These are phyloP conservation scores for Lepidopterella palustris DNA, from an alignment of 495 filamentous ascomycete species.

Conservation along the genomic window DNA sequence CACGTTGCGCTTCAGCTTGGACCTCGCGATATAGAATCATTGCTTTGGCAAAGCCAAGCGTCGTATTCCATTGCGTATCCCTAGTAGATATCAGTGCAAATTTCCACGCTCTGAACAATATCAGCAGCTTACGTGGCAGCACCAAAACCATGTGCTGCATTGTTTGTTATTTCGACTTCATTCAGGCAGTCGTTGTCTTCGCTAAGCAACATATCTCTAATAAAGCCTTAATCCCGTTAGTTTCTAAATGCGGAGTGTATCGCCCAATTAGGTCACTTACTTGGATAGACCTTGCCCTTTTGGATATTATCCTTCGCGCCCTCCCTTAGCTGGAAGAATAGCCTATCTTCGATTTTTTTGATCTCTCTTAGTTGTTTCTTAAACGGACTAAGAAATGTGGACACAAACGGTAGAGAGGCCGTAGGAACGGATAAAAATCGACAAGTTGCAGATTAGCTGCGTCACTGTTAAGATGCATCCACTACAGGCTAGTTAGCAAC, in stretches of 20 bases:
- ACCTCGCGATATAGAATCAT: no score
- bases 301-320: neutral
- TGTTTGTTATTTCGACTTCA: neutral
- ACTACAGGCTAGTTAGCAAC: neutral
- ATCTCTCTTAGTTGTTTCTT: neutral
- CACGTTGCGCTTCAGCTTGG: no score
- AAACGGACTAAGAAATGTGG: neutral
- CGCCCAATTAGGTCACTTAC: neutral
- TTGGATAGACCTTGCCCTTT: conserved; percentile 1
- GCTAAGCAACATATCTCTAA: neutral
- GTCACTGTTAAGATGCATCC: neutral
- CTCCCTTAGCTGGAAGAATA: neutral
- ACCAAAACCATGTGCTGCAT: conserved; percentile 1
- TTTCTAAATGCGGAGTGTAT: neutral
- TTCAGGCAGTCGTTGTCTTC: neutral
- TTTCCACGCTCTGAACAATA: neutral
- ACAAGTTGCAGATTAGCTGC: conserved; percentile 1
- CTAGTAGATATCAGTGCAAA: neutral
- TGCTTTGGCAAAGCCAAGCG: neutral
- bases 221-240: neutral
- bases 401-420: neutral
- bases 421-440: neutral
- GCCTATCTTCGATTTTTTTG: neutral
- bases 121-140: neutral
- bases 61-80: conserved; percentile 1